Percentiles rank a stretch among this genome's conserved stretches.
These are phyloP conservation scores for Colletotrichum destructivum DNA, from an alignment of 2,329 filamentous ascomycete genomes.

Conservation along the genomic window DNA sequence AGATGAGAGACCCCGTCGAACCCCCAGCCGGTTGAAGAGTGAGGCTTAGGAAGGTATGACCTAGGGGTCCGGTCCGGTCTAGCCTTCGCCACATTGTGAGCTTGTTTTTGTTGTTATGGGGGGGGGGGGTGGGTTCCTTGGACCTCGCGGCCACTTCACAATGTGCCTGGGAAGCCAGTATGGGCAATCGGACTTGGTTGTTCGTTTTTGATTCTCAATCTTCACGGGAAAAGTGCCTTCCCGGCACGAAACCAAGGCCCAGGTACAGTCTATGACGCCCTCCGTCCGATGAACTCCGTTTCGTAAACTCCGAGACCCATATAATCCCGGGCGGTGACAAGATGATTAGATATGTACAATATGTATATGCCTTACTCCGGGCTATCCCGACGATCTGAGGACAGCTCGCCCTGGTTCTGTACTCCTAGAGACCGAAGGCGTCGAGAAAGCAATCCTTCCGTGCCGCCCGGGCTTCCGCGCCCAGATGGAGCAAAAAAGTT, in stretches of 20 bases:
- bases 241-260: background rate
- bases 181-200: background rate
- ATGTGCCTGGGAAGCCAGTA: background rate
- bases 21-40: background rate
- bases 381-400: background rate
- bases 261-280: conserved; percentile 19
- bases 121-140: background rate
- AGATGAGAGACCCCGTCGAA: conserved; percentile 3
- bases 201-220: background rate
- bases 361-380: conserved; percentile 7
- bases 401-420: conserved; percentile 45
- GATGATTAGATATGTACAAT: conserved; percentile 13
- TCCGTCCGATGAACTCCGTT: conserved; percentile 7
- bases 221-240: background rate
- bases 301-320: background rate
- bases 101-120: background rate
- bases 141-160: background rate
- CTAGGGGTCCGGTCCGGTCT: background rate
- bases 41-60: background rate
- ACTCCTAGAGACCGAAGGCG: conserved; percentile 75
- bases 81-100: background rate
- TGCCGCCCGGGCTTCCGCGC: conserved; percentile 58
- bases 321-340: background rate
- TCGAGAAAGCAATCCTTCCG: conserved; percentile 79
- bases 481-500: conserved; percentile 62